phyloP scores from a whole-genome alignment of 164 flowering plant genomes.

The Hamamelis virginiana region DNA sequence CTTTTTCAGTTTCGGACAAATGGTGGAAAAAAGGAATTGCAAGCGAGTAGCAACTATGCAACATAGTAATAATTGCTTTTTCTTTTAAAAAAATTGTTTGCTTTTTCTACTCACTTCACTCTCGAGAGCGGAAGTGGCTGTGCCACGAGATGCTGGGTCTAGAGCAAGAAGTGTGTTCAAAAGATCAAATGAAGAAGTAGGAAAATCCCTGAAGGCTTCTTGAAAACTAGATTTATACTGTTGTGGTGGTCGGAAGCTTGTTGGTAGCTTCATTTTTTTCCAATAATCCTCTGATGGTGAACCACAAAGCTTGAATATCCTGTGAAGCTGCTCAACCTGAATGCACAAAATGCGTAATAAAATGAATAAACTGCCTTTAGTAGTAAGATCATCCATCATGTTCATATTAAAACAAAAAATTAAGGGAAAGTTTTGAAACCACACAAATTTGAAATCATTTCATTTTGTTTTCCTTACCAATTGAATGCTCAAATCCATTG shows the following conservation, averaged over 20 bases:
- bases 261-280: slow-evolving; percentile 39
- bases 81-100: too few species aligned
- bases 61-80: too few species aligned
- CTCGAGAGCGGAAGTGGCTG: slow-evolving; percentile 44
- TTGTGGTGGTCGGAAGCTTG: slow-evolving; percentile 43
- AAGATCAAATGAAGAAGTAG: slow-evolving; percentile 35
- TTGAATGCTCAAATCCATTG: too few species aligned
- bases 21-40: too few species aligned
- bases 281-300: slow-evolving; percentile 48
- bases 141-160: slow-evolving; percentile 42
- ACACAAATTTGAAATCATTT: too few species aligned
- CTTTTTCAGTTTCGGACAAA: too few species aligned
- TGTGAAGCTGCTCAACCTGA: slow-evolving; percentile 55
- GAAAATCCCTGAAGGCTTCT: slow-evolving; percentile 32
- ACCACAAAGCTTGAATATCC: slow-evolving; percentile 53
- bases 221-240: slow-evolving; percentile 35
- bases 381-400: too few species aligned
- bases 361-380: background rate
- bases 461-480: too few species aligned
- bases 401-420: too few species aligned
- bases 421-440: too few species aligned
- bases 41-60: too few species aligned
- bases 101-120: slow-evolving; percentile 25
- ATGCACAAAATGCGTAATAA: slow-evolving; percentile 8
- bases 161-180: slow-evolving; percentile 39